Base-by-base conservation (phyloP, 768 basidiomycete species). In the Daedaleopsis sinensis region DNA sequence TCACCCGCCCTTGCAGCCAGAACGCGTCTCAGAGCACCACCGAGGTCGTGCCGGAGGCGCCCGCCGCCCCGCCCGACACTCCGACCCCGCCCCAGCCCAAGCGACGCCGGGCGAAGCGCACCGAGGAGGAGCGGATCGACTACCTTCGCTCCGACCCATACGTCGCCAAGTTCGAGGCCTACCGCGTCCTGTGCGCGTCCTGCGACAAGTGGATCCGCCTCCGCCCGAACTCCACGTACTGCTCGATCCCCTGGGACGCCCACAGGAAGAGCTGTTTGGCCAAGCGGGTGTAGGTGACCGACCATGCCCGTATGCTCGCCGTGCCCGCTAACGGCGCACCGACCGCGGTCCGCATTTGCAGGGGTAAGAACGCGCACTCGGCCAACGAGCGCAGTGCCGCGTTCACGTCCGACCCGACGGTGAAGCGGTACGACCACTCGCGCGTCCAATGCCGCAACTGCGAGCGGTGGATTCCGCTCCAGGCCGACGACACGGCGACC, bases 151-250 rank as follows among this genome's bases (percentile, higher is more conserved):
- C 81, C 0, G 90, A 92, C 70, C 88, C 88, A 16, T 90, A 91
- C 66, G 89, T 92, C 44, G 88, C 85, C n/a, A 80, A 88, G 65
- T 90, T 90, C 70, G 90, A 92, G 73, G 84, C 91, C 0, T 91
- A 91, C 70, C 82, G 90, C 11, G 89, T 92, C 37, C 79, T 91
- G 11, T 92, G 91, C 72, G 88, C 86, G 49, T 85, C 82, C 5
- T 93, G 91, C 75, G 87, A 91, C 72, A 92, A 91, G 71, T 93
- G 91, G 91, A 91, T 93, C 64, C 82, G 91, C 16, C 78, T 93
- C n/a, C 82, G 91, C 9, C 90, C 90, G 47, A 93, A 93, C 71
- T 92, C 90, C 56, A 92, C 90, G 0, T 93, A 91, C 67, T 93
- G 91, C 68, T 89, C 86, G n/a, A 92, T 93, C 56, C 91, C 91